Base-by-base conservation (phyloP, 208 protist genomes). In the Endotrypanum monterogeii region DNA sequence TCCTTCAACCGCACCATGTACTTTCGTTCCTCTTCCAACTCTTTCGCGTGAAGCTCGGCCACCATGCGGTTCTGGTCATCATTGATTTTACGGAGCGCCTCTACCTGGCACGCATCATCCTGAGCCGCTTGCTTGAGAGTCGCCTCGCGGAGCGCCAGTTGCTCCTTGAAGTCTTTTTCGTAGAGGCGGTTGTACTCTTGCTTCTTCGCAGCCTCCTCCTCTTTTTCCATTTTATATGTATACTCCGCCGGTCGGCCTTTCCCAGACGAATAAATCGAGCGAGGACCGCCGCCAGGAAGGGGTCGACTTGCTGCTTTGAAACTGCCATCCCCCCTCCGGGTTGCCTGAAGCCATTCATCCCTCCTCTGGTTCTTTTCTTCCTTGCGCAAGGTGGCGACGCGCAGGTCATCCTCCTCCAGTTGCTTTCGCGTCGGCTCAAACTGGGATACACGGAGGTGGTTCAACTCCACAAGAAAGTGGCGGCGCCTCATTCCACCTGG, bases 391-490 rank as follows among this genome's bases (percentile, higher is more conserved):
- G 82, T 71, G 20, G 89, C 88, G 18, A 86, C 28, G 37, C 78
- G 83, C 25, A 91, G 9, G 35, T 91, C 86, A 48, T 96, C 88
- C 67, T 90, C 88, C 73, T 94, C 89, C 0, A 87, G 66, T 11
- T 73, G 83, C 74, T 86, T 80, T n/a, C 87, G 79, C 11, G 77
- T 92, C 61, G 82, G 82, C 51, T 63, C 89, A 70, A 85, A 89
- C 58, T 82, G 77, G 25, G 80, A 79, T 9, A 85, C 79, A 46
- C 89, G 89, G 28, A 82, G 74, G 28, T 88, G 92, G 77, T 96
- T 94, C 57, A 73, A 82, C 82, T 94, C 89, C 5, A 96, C 92
- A 20, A 96, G 88, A 78, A 87, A 91, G 75, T 96, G 78, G 65
- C 84, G 87, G 30, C 92, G 89, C 51, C 78, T 85, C 92, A 96